Evolutionary conservation across 176 grass and related monocot genomes (phyloP), one percentile per base, ranked within the genome.

Genomic region (Hsuehochloa calcarea): DNA sequence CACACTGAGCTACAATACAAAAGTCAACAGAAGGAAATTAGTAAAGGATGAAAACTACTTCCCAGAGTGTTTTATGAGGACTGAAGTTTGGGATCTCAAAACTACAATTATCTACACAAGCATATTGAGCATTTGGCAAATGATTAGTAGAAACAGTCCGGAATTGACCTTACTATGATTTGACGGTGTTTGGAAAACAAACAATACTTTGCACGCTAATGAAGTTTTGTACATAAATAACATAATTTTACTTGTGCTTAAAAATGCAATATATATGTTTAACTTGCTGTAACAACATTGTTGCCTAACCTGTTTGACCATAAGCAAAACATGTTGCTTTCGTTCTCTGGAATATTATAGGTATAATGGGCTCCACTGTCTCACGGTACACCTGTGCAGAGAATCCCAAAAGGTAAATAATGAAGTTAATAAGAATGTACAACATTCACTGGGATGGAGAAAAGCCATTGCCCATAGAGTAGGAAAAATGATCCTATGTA

Each of bases 251-350:
- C 0, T 68, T 62, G 49, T 67, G 15, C 23, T 27, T 63, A 91
- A 72, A 62, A 62, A 68, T 71, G 31, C 58, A 74, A 77, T 64
- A 54, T 56, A 39, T 74, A 70, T 64, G 51, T 65, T 47, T 52
- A 67, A 40, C 52, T 88, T 80, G 35, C 3, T 46, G 29, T 40
- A 82, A 50, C 56, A 82, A 81, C 27, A 72, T 19, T 89, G 43
- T 46, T 82, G 47, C 16, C 80, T 65, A 84, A 95, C 95, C 96
- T 98, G 96, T 98, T 95, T 98, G 96, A 6, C 96, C 96, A 89
- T 98, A 98, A 38, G 96, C 96, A 92, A 98, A 95, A 43, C 96
- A 98, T 73, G 96, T 95, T 68, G 96, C 96, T 95, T 98, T 98
- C 25, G 96, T 98, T 86, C 90, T 92, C 88, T 96, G 81, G 91